Base-by-base conservation (phyloP, 2,329 filamentous ascomycete genomes). In the Colletotrichum caudatum region DNA sequence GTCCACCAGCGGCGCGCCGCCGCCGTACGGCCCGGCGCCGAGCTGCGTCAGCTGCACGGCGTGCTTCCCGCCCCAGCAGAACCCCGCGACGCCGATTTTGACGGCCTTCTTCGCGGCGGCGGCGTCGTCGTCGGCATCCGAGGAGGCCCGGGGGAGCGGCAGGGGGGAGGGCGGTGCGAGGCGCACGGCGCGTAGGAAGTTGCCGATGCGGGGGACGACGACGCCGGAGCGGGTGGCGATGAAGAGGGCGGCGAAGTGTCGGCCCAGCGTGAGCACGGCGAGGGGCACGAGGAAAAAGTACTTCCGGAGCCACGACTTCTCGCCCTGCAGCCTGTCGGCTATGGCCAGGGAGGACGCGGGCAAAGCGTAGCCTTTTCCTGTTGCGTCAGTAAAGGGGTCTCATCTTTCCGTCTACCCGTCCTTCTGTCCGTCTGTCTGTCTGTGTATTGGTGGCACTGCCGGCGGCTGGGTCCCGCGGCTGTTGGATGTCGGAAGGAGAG, bases 31-130 rank as follows among this genome's bases (percentile, higher is more conserved):
- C 51, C 73, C 73, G 16, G 53, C 41, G 23, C 58, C 39, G 29
- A 41, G 59, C 23, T 71, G 69, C 11, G 44, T 20, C 4, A 91
- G 82, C n/a, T 83, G 77, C 11, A 88, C 76, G 2, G 83, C 79
- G 74, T 90, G 84, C 72, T 87, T 86, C 33, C 88, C 90, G 33
- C 89, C 89, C 89, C 89, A 91, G 81, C 88, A 91, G 80, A 89
- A 91, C 0, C 89, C 90, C 0, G 87, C 87, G 0, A 83, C 86
- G 29, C 84, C 88, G 57, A 91, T 78, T 20, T 79, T 78, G 8
- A 81, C 75, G 0, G 29, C 20, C 35, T 59, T 71, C 3, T 20
- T 18, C 3, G 56, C 41, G 7, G 65, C 11, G 16, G 39, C 39
- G 39, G 16, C 16, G 39, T 5, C 16, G 39, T 1, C 39, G 16